Percentiles rank a stretch among this genome's conserved stretches.
These are phyloP conservation scores for Botrytis paeoniae DNA, from an alignment of 2,329 filamentous ascomycete species.

Conservation along the genomic window DNA sequence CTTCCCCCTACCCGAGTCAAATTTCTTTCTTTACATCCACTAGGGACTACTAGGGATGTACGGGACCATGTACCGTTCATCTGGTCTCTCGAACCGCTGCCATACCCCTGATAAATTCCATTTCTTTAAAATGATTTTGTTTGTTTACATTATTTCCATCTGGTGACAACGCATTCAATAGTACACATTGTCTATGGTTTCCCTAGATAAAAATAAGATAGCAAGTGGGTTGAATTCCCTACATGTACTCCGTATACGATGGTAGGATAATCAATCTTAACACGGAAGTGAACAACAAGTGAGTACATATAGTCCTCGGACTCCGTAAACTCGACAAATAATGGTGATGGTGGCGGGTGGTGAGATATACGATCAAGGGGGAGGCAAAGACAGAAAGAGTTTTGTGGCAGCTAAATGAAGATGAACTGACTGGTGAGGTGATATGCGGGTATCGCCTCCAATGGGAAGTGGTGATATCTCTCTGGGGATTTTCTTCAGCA, in stretches of 20 bases:
- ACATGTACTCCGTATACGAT: neutral
- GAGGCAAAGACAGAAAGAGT: neutral
- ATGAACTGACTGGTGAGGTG: neutral
- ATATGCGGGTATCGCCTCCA: neutral
- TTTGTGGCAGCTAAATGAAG: neutral
- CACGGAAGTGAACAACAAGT: neutral
- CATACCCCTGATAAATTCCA: neutral
- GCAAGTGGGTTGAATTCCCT: neutral
- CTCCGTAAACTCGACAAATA: neutral
- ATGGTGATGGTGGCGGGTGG: neutral
- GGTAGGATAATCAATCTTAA: neutral
- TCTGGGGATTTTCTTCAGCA: conserved; percentile 1
- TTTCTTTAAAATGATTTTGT: neutral
- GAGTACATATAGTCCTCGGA: neutral
- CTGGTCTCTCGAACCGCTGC: neutral
- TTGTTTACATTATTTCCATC: neutral
- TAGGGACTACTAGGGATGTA: no score
- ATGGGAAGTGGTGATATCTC: neutral
- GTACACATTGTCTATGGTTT: neutral
- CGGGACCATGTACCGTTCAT: neutral
- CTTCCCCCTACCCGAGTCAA: neutral
- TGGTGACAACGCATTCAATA: conserved; percentile 10
- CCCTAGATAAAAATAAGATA: neutral
- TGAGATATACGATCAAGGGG: conserved; percentile 1
- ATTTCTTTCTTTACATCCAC: neutral